phyloP scores from a whole-genome alignment of 2,329 filamentous ascomycete genomes.

The Monosporascus sp. region DNA sequence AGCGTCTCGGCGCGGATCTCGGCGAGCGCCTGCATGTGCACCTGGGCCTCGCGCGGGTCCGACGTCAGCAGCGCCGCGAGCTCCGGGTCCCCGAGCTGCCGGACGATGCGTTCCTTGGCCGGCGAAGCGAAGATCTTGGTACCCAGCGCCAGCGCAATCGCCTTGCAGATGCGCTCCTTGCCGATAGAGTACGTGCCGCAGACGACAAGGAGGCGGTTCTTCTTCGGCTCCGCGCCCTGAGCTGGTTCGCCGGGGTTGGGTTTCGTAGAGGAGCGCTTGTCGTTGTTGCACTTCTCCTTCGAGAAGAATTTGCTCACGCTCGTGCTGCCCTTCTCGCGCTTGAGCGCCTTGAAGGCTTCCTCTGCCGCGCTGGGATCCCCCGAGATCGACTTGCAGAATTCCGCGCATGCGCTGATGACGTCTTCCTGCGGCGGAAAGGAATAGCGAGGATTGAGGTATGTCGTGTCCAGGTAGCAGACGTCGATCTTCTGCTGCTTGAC shows the following conservation, averaged over 20 bases:
- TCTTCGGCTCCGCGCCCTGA: slow-evolving; percentile 31
- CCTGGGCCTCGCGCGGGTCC: slow-evolving; percentile 79
- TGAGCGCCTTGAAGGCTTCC: slow-evolving; percentile 40
- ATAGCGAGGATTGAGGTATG: slow-evolving; percentile 93
- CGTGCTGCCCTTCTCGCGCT: slow-evolving; percentile 35
- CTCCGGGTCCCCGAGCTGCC: slow-evolving; percentile 80
- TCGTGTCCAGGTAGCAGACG: slow-evolving; percentile 94
- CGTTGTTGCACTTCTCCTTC: slow-evolving; percentile 26
- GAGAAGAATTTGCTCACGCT: slow-evolving; percentile 50
- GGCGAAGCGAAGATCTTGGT: slow-evolving; percentile 87
- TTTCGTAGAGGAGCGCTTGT: not conserved
- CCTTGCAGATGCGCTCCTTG: slow-evolving; percentile 92
- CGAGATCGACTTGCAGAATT: slow-evolving; percentile 76
- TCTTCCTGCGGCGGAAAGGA: slow-evolving; percentile 85
- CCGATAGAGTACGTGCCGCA: slow-evolving; percentile 98
- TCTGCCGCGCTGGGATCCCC: slow-evolving; percentile 53
- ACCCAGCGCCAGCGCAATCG: slow-evolving; percentile 78
- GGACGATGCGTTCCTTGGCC: slow-evolving; percentile 77
- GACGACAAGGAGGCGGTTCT: slow-evolving; percentile 75
- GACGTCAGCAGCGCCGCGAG: slow-evolving; percentile 71
- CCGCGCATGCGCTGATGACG: slow-evolving; percentile 81
- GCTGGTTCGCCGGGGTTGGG: slow-evolving; percentile 1
- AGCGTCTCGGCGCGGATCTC: slow-evolving; percentile 90
- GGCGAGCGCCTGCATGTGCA: slow-evolving; percentile 96
- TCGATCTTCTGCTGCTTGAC: slow-evolving; percentile 81